Evolutionary conservation across 2,329 filamentous ascomycete genomes (phyloP).

Genomic region (Cytospora leucostoma): DNA sequence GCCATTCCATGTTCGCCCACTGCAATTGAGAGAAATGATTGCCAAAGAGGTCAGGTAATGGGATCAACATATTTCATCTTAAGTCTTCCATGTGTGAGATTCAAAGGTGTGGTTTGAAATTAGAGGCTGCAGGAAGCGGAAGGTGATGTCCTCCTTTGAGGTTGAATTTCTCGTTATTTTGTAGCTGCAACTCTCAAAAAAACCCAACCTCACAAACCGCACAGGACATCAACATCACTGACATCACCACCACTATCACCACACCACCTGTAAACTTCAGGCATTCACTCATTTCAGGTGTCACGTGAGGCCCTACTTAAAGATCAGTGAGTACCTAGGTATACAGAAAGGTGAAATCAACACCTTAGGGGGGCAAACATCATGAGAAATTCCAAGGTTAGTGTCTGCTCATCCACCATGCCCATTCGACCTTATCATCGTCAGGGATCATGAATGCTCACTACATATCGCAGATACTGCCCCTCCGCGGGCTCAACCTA

Average conservation of each 20-base stretch:
- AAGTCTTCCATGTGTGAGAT: neutral
- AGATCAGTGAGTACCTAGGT: neutral
- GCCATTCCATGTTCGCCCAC: neutral
- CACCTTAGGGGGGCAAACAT: neutral
- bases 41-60: neutral
- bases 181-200: conserved; percentile 8
- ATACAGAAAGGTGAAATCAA: neutral
- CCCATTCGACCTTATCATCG: neutral
- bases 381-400: conserved; percentile 24
- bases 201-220: conserved; percentile 6
- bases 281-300: neutral
- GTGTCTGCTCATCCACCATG: neutral
- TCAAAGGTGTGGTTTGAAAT: neutral
- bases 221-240: neutral
- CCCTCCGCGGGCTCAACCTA: conserved; percentile 44
- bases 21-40: neutral
- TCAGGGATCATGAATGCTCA: conserved; percentile 11
- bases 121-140: neutral
- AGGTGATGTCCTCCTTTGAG: neutral
- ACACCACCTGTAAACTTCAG: neutral
- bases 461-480: conserved; percentile 41
- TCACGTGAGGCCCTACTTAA: neutral
- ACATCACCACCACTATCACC: conserved; percentile 7
- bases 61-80: neutral
- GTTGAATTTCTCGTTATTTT: neutral